Conservation (phyloP, 1,284 basidiomycete species). For the Fomitopsis betulina region DNA sequence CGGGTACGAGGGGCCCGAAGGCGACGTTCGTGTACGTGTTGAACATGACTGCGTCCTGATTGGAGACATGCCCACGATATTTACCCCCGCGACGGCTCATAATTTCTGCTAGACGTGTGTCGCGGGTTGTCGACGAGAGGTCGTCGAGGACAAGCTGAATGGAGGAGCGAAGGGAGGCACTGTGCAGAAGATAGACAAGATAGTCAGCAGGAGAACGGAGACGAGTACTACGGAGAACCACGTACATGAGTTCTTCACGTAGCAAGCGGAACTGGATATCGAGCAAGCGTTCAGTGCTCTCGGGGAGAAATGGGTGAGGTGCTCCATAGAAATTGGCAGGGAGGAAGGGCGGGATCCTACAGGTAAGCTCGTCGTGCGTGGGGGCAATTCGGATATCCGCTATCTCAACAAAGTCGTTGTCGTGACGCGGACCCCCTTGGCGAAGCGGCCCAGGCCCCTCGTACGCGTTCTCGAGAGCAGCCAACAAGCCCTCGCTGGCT, state of each 20-base stretch:
- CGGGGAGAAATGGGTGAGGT: conserved; percentile 30
- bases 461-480: conserved; percentile 21
- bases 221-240: neutral
- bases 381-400: conserved; percentile 33
- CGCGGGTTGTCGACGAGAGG: conserved; percentile 13
- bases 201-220: neutral
- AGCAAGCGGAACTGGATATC: conserved; percentile 40
- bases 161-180: conserved; percentile 47
- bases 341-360: conserved; percentile 25
- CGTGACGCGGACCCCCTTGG: conserved; percentile 40
- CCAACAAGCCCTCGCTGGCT: conserved; percentile 14
- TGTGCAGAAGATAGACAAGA: conserved; percentile 17
- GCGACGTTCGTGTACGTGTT: conserved; percentile 25
- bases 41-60: conserved; percentile 25
- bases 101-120: conserved; percentile 22
- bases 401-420: conserved; percentile 35
- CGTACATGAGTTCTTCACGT: conserved; percentile 36
- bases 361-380: conserved; percentile 33
- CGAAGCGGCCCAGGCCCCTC: conserved; percentile 30
- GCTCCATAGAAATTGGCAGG: conserved; percentile 37
- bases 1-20: conserved; percentile 20
- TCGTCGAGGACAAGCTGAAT: conserved; percentile 32
- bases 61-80: conserved; percentile 24
- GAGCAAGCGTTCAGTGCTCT: conserved; percentile 29
- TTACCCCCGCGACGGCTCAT: conserved; percentile 25